Base-by-base conservation (phyloP, 116 monocot genomes). In the Trichopus zeylanicus region DNA sequence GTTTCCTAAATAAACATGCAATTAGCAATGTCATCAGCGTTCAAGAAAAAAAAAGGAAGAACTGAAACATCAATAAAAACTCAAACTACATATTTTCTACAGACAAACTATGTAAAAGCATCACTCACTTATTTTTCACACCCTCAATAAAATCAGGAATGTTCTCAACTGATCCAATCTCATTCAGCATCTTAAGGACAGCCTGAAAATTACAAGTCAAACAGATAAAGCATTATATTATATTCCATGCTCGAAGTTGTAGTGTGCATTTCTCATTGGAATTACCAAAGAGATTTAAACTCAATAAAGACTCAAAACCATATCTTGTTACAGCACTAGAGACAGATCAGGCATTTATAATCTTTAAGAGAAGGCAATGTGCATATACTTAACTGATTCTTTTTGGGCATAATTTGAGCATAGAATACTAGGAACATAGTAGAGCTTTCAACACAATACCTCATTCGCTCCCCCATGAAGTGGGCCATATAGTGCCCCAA, bases 401-500 rank as follows among this genome's bases (percentile, higher is more conserved):
- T n/a, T n/a, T n/a, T n/a, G n/a, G n/a, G n/a, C n/a, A n/a, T n/a
- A n/a, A n/a, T n/a, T n/a, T n/a, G n/a, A n/a, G n/a, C n/a, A n/a
- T n/a, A n/a, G n/a, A n/a, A n/a, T 42, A 42, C 0, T 42, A 13
- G 13, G 4, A 42, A 16, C 42, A 42, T 16, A 37, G 7, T 54
- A n/a, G n/a, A n/a, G n/a, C 26, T 5, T 19, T 29, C 30, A 21
- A 63, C 33, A 12, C 9, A 26, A 49, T 71, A 89, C 97, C 91
- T 91, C 97, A 85, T 97, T 97, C 63, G 91, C 97, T 48, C 97
- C 97, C 60, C 97, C 97, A 78, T 97, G 97, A 9, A 97, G 91
- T 39, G 90, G 97, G n/a, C 97, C 97, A n/a, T 97, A 97, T 26
- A 97, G 64, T 51, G 97, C 91, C 67, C 97, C 97, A 49, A 91